Base-by-base conservation (phyloP, 148 eudicot genomes). In the Rhododendron mucronatum region DNA sequence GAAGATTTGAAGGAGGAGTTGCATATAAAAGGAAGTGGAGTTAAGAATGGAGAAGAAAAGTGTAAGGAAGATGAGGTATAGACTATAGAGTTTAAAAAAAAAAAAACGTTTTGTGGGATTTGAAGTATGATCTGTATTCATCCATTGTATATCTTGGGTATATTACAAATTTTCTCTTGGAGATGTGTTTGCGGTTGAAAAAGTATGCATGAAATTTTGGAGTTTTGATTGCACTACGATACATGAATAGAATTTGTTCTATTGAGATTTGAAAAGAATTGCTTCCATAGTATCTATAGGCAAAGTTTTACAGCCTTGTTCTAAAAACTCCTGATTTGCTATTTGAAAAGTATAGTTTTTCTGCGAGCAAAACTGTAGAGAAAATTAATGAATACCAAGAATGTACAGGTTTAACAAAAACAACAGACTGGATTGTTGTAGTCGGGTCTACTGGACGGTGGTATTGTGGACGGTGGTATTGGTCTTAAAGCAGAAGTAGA, bases 1-100 rank as follows among this genome's bases (percentile, higher is more conserved):
- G 78, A 82, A 59, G 87, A 75, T n/a, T 83, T 78, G 35, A 57
- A 35, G 84, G 90, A 89, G 53, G 88, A 89, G 82, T 45, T 91
- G 88, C 67, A 69, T 39, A 87, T 71, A 88, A 35, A 83, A 21
- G 84, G 87, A 13, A 71, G 15, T 30, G 76, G 41, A 71, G 5
- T 30, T 30, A 13, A 71, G 51, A 90, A 65, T 86, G 87, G 65
- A 23, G 89, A 82, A 59, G 82, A 84, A 87, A 80, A 87, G 53
- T 28, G 83, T 2, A 33, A 81, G 77, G 59, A 80, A 47, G 35
- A 48, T 65, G 73, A 30, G 73, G 30, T 65, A 65, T n/a, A 26
- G 30, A 65, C 7, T 47, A 47, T 47, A 9, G 12, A 47, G 45
- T 9, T 47, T 47, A 15, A 15, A 55, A 16, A 18, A 5, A n/a